phyloP scores from a whole-genome alignment of 2,329 filamentous ascomycete genomes.

The Claviceps paspali region DNA sequence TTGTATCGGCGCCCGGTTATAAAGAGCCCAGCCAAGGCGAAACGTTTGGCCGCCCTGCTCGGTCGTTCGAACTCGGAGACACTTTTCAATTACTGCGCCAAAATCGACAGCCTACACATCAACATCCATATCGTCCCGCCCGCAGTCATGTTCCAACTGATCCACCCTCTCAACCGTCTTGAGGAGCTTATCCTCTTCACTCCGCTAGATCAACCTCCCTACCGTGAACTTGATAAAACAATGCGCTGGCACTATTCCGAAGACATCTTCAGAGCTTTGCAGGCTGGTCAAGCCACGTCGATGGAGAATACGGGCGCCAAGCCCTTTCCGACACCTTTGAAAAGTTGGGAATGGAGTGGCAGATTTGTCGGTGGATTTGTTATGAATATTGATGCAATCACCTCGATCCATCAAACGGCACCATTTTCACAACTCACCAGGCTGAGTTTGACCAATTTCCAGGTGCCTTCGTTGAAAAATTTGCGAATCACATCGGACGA shows the following conservation, averaged over 20 bases:
- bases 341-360: conserved; percentile 47
- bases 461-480: conserved; percentile 33
- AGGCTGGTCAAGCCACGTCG: conserved; percentile 29
- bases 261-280: conserved; percentile 49
- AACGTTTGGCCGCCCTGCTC: conserved; percentile 35
- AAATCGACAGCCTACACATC: conserved; percentile 54
- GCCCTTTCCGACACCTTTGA: conserved; percentile 21
- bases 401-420: conserved; percentile 34
- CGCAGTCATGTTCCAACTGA: conserved; percentile 29
- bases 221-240: conserved; percentile 37
- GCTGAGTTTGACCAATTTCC: conserved; percentile 48
- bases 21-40: conserved; percentile 27
- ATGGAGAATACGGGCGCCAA: conserved; percentile 19
- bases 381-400: conserved; percentile 32
- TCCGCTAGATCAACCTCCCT: conserved; percentile 51
- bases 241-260: conserved; percentile 56
- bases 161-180: conserved; percentile 51
- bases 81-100: conserved; percentile 50
- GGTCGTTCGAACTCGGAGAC: conserved; percentile 33
- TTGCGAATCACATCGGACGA: conserved; percentile 20
- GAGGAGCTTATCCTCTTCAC: conserved; percentile 59
- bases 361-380: conserved; percentile 32
- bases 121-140: conserved; percentile 50
- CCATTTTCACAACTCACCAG: conserved; percentile 42
- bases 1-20: conserved; percentile 58